These are phyloP conservation scores for Chalciporus piperatus DNA, from an alignment of 768 basidiomycete genomes.

Conservation along the genomic window DNA sequence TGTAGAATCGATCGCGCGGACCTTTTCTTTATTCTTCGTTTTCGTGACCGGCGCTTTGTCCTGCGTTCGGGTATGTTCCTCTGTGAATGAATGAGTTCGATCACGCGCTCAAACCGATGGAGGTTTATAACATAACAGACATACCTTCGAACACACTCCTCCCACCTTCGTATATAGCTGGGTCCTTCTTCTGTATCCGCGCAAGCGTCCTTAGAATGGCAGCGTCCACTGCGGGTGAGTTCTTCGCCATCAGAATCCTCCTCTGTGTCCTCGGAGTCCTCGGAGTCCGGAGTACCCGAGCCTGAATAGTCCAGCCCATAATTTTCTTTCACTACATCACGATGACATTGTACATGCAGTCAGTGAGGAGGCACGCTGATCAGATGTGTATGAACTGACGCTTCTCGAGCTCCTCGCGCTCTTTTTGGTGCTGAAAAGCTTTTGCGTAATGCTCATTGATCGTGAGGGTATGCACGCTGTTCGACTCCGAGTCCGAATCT, in stretches of 20 bases:
- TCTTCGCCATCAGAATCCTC: slow-evolving; percentile 97
- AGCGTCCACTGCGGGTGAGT: slow-evolving; percentile 83
- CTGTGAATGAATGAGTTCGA: slow-evolving; percentile 34
- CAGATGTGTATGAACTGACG: slow-evolving; percentile 42
- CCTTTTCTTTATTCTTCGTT: slow-evolving; percentile 50
- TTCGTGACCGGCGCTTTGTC: slow-evolving; percentile 24
- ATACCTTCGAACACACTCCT: slow-evolving; percentile 81
- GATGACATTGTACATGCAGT: neutral
- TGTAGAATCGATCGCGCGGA: slow-evolving; percentile 18
- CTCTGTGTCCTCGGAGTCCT: slow-evolving; percentile 48
- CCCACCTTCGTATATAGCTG: slow-evolving; percentile 72
- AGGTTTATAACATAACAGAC: neutral
- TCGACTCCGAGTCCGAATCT: slow-evolving; percentile 46
- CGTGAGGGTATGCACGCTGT: slow-evolving; percentile 51
- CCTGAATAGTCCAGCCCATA: slow-evolving; percentile 71
- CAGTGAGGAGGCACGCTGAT: neutral
- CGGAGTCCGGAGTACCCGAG: slow-evolving; percentile 7
- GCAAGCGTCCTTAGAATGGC: slow-evolving; percentile 91
- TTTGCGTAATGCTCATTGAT: slow-evolving; percentile 79
- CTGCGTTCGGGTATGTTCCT: slow-evolving; percentile 56
- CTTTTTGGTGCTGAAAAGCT: slow-evolving; percentile 79
- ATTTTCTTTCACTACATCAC: slow-evolving; percentile 71
- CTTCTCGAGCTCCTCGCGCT: slow-evolving; percentile 79
- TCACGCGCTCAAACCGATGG: neutral
- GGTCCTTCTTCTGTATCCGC: slow-evolving; percentile 78